Base-by-base conservation (phyloP, 2,329 filamentous ascomycete species). In the Claviceps capensis region DNA sequence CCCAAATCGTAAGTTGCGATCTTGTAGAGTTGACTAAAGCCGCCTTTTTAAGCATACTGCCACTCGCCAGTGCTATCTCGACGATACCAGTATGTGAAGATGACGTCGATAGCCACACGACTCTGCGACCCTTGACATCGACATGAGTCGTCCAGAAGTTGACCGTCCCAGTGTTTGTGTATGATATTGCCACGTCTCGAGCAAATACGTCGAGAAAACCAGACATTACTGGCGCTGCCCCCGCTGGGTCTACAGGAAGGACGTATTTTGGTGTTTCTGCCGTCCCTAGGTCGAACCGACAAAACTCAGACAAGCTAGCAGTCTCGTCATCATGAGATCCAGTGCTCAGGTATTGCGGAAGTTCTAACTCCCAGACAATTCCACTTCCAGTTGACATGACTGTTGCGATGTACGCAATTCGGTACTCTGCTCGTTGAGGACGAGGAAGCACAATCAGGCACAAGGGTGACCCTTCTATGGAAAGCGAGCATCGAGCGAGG, bases 1-100 rank as follows among this genome's bases (percentile, higher is more conserved):
- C 90, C 91, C 90, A 96, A 48, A 96, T 95, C 0, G 87, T 94
- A 48, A 96, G 70, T 42, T 82, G 80, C 0, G 84, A 88, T 56
- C 83, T 81, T 14, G 77, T 73, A 3, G 79, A 74, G 63, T 94
- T 85, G 37, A 94, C 87, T 19, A 96, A 69, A 4, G 89, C 89
- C 23, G 87, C 86, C 65, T 94, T 95, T 56, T 90, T 85, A 61
- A 90, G 84, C 8, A 85, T 90, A 58, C 86, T 94, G 14, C 86
- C 89, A 61, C 88, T 94, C 11, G 86, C 87, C 30, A 95, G 74
- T 0, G 86, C 82, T 23, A 86, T 86, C 30, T 85, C 78, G 0
- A 68, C 65, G 17, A 95, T 75, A 1, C 84, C 82, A 1, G 90
- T 95, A 57, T 94, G 85, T 55, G 93, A 84, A 0, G 79, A 83